Percentiles rank a stretch among this genome's conserved stretches.
phyloP scores from a whole-genome alignment of 1,139 yeast species.

The Keqinozyma sinolaborantium region DNA sequence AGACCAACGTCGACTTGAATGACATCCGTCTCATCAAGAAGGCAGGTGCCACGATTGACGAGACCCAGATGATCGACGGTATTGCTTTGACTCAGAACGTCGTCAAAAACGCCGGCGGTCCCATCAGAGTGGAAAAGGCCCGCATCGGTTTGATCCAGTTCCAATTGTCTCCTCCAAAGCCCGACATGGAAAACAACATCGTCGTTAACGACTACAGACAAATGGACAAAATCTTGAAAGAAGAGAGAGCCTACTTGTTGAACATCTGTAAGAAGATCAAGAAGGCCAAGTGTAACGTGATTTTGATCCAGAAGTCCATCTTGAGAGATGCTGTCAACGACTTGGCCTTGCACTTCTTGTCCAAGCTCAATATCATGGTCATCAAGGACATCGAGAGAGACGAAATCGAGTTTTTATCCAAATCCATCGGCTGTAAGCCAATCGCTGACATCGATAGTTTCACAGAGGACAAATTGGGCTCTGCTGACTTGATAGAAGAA shows the following conservation, averaged over 20 bases:
- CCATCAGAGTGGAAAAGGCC: slow-evolving; percentile 91
- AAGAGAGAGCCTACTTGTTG: slow-evolving; percentile 91
- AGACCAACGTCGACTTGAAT: slow-evolving; percentile 71
- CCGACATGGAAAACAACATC: slow-evolving; percentile 96
- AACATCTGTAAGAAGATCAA: slow-evolving; percentile 95
- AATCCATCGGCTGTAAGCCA: slow-evolving; percentile 91
- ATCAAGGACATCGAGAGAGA: slow-evolving; percentile 96
- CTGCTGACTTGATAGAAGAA: slow-evolving; percentile 92
- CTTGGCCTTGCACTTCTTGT: slow-evolving; percentile 87
- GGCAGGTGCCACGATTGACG: slow-evolving; percentile 97
- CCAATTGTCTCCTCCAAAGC: slow-evolving; percentile 97
- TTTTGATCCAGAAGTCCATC: slow-evolving; percentile 90
- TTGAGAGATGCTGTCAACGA: slow-evolving; percentile 97
- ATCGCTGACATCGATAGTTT: slow-evolving; percentile 93
- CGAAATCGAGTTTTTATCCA: slow-evolving; percentile 89
- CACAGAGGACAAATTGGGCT: slow-evolving; percentile 87
- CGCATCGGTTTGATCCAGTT: slow-evolving; percentile 88
- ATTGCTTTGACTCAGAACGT: slow-evolving; percentile 90
- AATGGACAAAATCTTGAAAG: slow-evolving; percentile 97
- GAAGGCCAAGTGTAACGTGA: slow-evolving; percentile 93
- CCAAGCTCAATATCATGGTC: slow-evolving; percentile 90
- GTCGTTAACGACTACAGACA: slow-evolving; percentile 97
- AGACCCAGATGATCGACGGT: slow-evolving; percentile 89
- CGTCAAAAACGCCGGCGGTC: slow-evolving; percentile 93
- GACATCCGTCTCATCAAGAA: slow-evolving; percentile 89